Base-by-base conservation (phyloP, 495 filamentous ascomycete genomes). In the Penicillium cosmopolitanum region DNA sequence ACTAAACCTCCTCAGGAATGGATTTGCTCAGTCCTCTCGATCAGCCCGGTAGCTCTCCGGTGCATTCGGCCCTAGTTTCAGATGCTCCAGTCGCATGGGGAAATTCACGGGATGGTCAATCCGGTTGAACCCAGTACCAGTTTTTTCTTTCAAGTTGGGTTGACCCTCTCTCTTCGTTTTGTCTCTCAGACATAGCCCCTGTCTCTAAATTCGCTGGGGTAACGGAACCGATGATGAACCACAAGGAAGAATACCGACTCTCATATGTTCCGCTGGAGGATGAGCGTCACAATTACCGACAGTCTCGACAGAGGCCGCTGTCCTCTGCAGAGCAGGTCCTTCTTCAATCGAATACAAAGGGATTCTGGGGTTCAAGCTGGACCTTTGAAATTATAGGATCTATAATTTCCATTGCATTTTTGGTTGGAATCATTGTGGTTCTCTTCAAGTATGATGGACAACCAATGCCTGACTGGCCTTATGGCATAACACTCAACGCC, bases 401-500 rank as follows among this genome's bases (percentile, higher is more conserved):
- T 56, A 44, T 69, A 25, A 67, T 61, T n/a, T 67, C 68, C 13
- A 53, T 64, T 2, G 63, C 44, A 1, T 59, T 71, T 36, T 51
- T 69, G 4, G 61, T 63, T 7, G 67, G 65, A 3, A 75, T 79
- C 15, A 57, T 75, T 19, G 62, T 67, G 6, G 65, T 77, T 5
- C 65, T 80, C 43, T 69, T 63, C 43, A 52, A 62, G 2, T 82
- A 74, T 44, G 72, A 83, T 36, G 73, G 74, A 23, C 58, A 66
- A 19, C 61, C 69, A n/a, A 61, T 79, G 53, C 64, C 74, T 0
- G 69, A 76, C 18, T 81, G 76, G 77, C 77, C 77, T 1, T 63
- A 79, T 50, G 67, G 68, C 15, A 77, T 83, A 36, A 79, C 77
- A 1, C 72, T 82, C 42, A 82, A 82, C 62, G 69, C 80, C 1